Conservation (phyloP, 352 stramenopile genomes). For the Pythium phragmiticola region DNA sequence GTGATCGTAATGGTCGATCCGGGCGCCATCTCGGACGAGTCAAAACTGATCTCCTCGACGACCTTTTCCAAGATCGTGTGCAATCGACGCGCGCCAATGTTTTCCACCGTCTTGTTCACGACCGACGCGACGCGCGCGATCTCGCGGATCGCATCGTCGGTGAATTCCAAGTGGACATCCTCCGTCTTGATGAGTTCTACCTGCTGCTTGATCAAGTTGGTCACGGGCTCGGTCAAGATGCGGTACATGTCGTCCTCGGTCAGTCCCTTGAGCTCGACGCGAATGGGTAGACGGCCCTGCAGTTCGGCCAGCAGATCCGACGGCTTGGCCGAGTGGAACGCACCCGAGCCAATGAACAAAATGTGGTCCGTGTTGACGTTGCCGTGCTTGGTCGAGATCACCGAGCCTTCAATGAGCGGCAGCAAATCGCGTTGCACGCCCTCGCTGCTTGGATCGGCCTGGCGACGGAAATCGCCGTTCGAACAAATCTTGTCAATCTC, state of each 20-base stretch:
- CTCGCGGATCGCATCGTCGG: conserved; percentile 96
- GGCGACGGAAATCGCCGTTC: conserved; percentile 90
- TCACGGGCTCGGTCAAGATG: conserved; percentile 99
- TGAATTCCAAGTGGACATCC: conserved; percentile 94
- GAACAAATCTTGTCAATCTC: conserved; percentile 99
- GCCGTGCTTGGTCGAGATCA: conserved; percentile 98
- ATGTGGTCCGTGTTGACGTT: conserved; percentile 99
- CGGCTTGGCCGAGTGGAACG: conserved; percentile 98
- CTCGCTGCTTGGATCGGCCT: conserved; percentile 96
- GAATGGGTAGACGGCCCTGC: conserved; percentile 97
- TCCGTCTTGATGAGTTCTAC: conserved; percentile 97
- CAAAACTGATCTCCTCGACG: conserved; percentile 98
- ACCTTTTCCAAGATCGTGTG: conserved; percentile 98
- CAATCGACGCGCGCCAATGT: conserved; percentile 98
- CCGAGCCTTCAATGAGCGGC: conserved; percentile 97
- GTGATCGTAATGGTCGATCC: conserved; percentile 89
- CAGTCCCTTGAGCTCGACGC: conserved; percentile 97
- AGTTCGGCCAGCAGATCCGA: conserved; percentile 98
- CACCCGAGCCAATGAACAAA: conserved; percentile 97
- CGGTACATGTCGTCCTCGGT: conserved; percentile 99
- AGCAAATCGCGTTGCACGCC: conserved; percentile 98
- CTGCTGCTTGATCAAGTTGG: conserved; percentile 98
- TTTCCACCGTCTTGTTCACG: conserved; percentile 97
- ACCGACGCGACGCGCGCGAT: conserved; percentile 94
- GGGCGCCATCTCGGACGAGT: conserved; percentile 91